These are phyloP conservation scores for Fusarium paranaense DNA, from an alignment of 2,329 filamentous ascomycete genomes.

Conservation along the genomic window DNA sequence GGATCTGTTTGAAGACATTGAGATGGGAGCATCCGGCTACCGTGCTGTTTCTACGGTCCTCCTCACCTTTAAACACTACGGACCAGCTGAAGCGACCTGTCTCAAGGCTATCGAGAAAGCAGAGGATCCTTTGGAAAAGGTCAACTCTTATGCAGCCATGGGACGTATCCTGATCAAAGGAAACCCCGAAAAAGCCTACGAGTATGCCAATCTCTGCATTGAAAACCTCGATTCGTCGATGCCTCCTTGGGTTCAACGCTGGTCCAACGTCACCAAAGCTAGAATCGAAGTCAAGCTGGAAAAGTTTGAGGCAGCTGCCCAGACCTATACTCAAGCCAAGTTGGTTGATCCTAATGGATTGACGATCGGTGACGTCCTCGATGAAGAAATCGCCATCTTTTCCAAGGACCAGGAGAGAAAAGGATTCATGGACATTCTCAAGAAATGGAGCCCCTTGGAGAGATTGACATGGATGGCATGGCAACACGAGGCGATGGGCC, in stretches of 20 bases:
- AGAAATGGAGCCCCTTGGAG: slow-evolving; percentile 42
- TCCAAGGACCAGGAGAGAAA: slow-evolving; percentile 16
- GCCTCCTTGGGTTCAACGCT: slow-evolving; percentile 21
- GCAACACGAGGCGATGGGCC: slow-evolving; percentile 27
- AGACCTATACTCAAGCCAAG: slow-evolving; percentile 31
- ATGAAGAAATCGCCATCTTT: slow-evolving; percentile 35
- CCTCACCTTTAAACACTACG: slow-evolving; percentile 15
- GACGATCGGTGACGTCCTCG: slow-evolving; percentile 32
- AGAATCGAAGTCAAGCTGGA: slow-evolving; percentile 22
- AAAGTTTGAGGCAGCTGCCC: slow-evolving; percentile 16
- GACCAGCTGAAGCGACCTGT: slow-evolving; percentile 31
- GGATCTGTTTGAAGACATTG: slow-evolving; percentile 34
- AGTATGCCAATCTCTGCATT: slow-evolving; percentile 5
- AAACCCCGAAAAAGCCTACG: slow-evolving; percentile 22
- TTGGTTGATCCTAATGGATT: slow-evolving; percentile 31
- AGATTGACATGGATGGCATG: slow-evolving; percentile 43
- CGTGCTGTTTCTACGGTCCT: slow-evolving; percentile 38
- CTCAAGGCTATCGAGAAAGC: slow-evolving; percentile 24
- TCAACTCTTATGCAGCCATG: slow-evolving; percentile 28
- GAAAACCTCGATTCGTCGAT: slow-evolving; percentile 11
- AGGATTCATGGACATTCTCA: slow-evolving; percentile 31
- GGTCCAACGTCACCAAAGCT: slow-evolving; percentile 33
- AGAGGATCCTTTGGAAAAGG: slow-evolving; percentile 23
- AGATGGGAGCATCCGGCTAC: slow-evolving; percentile 27
- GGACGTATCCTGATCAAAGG: slow-evolving; percentile 23